Base-by-base conservation (phyloP, 2,329 filamentous ascomycete genomes). In the Massarina eburnea region DNA sequence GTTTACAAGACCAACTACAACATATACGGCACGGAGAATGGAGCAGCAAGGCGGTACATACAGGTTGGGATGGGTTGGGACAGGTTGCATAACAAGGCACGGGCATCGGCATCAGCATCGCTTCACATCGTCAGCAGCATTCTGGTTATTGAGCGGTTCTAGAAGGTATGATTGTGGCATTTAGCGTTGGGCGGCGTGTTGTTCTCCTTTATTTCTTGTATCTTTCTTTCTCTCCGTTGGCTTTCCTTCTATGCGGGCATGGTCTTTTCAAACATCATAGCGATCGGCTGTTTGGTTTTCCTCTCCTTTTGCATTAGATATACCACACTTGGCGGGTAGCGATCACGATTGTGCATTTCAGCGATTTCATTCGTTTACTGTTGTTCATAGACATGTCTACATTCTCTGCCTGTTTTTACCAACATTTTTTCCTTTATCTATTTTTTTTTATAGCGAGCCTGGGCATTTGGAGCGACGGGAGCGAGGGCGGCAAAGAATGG, bases 151-250 rank as follows among this genome's bases (percentile, higher is more conserved):
- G 53, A 63, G 59, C 54, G 58, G 57, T 54, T 39, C 35, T 56
- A n/a, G n/a, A n/a, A n/a, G n/a, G n/a, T n/a, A 70, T 53, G 63
- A 59, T 62, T 61, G 58, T 66, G 63, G 61, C 65, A 70, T 70
- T 70, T 67, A 68, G 65, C 66, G 61, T 22, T 60, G 56, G 62
- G 66, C 64, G 44, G 55, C 57, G 46, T 51, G 51, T 48, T 42
- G 37, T 57, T 57, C 35, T 41, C 48, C 43, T 43, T 33, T 51
- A 42, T 58, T 57, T 50, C 57, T 45, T 49, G 48, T 51, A 55
- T 49, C 42, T 35, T 48, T 43, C 18, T 51, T 33, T 45, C 41
- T 51, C 49, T 51, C 29, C 18, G 53, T 50, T 58, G 41, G 33
- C 39, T 24, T 45, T 38, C 47, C 50, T 43, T 35, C 45, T 42